Base-by-base conservation (phyloP, 495 filamentous ascomycete genomes). In the Lophium mytilinum region DNA sequence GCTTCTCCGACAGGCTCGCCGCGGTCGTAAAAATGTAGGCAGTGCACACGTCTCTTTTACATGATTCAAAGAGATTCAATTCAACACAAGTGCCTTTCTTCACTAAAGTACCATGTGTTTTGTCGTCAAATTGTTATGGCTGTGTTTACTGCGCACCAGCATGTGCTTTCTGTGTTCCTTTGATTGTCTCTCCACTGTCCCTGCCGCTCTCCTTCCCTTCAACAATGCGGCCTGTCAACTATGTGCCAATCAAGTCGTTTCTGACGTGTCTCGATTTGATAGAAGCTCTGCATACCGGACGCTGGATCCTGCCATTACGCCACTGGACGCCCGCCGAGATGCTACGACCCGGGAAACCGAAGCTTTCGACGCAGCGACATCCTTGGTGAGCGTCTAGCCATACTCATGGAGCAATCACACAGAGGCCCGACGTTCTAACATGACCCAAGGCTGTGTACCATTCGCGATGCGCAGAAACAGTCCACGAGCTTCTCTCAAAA, bases 1-100 rank as follows among this genome's bases (percentile, higher is more conserved):
- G 72, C 10, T 83, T 84, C 62, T 72, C 78, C 17, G 77, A 79
- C 40, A 69, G 81, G 50, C 66, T 84, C 49, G 66, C 66, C 40
- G 65, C 66, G 12, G 77, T 81, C 19, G 56, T 66, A 5, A 73
- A 71, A 67, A 72, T 76, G 73, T 67, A 73, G 42, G 71, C 71
- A 64, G 33, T 17, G 21, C 24, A 48, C 30, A 24, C 11, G 45
- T 30, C 30, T 30, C 24, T 30, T 30, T 30, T 2, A 6, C n/a
- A n/a, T 3, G 24, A 30, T 2, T 30, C 24, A 6, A 30, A 30
- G 24, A 3, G 6, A 30, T 6, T 30, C 24, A 30, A 6, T 30
- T 30, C 24, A 30, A 30, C 24, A 30, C 24, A 6, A 30, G 24
- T 30, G 24, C 24, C 24, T 30, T 30, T 6, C 24, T 30, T 30